Evolutionary conservation across 495 filamentous ascomycete genomes (phyloP).

Genomic region (Aspergillus sparsus): DNA sequence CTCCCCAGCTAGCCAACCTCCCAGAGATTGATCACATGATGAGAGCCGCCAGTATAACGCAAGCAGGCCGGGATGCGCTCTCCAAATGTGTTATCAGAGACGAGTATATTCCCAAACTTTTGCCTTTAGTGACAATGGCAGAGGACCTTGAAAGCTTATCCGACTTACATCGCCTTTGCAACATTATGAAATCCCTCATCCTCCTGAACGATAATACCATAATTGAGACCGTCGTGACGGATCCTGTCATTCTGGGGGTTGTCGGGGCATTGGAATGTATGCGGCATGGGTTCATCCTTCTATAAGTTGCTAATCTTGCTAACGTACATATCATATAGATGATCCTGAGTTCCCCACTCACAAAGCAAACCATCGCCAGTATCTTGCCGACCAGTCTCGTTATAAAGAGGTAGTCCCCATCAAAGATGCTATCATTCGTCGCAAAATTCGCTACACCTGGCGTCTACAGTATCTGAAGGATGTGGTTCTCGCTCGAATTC

Average conservation of each 20-base stretch:
- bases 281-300: background rate
- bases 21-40: constrained; percentile 80
- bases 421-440: constrained; percentile 72
- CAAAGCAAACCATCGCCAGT: constrained; percentile 96
- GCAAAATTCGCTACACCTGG: constrained; percentile 95
- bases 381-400: constrained; percentile 80
- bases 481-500: constrained; percentile 90
- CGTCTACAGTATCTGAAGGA: constrained; percentile 98
- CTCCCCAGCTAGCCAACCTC: constrained; percentile 76
- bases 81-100: constrained; percentile 81
- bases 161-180: constrained; percentile 90
- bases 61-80: constrained; percentile 80
- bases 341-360: constrained; percentile 98
- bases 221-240: constrained; percentile 89
- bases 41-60: constrained; percentile 69
- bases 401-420: constrained; percentile 97
- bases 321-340: constrained; percentile 47
- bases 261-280: constrained; percentile 93
- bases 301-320: constrained; percentile 13
- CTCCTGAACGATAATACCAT: constrained; percentile 92
- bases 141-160: constrained; percentile 86
- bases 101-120: constrained; percentile 84
- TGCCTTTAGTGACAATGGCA: constrained; percentile 79
- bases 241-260: constrained; percentile 85
- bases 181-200: constrained; percentile 96